Base-by-base conservation (phyloP, 768 basidiomycete species). In the Lactarius trivialis region DNA sequence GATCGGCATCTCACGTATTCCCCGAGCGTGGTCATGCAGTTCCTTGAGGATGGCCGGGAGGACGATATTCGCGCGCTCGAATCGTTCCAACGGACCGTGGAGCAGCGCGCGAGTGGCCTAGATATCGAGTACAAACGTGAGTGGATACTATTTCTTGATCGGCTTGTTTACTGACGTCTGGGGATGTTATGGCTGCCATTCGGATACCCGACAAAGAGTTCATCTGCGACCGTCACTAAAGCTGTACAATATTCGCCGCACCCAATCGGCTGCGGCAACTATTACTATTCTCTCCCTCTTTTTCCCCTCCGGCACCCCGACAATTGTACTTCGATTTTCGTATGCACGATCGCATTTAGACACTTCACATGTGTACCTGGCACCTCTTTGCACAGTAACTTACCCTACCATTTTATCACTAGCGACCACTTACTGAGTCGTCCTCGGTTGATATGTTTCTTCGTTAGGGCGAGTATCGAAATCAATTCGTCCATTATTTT, bases 201-300 rank as follows among this genome's bases (percentile, higher is more conserved):
- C 51, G 34, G 26, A 21, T 55, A 49, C 62, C 57, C 33, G 62
- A 63, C 9, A 52, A 60, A 36, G 28, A 63, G 32, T 33, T 63
- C 3, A 63, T 63, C 24, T 63, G 62, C 33, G 62, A 63, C 12
- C 60, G 62, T 24, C 53, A 33, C 21, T 63, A 60, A 58, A 48
- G n/a, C 7, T 6, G 15, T 24, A 21, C 33, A 34, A 30, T 30
- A 30, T 30, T 30, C 30, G 3, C 30, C 6, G 30, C 30, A 30
- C 36, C 19, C 3, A n/a, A n/a, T 41, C 39, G 19, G 39, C 39
- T n/a, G 2, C 39, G 8, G 19, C 39, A 19, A 19, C 7, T 41
- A n/a, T n/a, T 7, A n/a, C n/a, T n/a, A 21, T 21, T 45, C 21
- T 21, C 11, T 12, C 43, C n/a, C 30, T 43, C 7, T 43, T 2